Percentiles rank a stretch among this genome's conserved stretches.
phyloP scores from a whole-genome alignment of 495 filamentous ascomycete species.

The Penicillium silybi region DNA sequence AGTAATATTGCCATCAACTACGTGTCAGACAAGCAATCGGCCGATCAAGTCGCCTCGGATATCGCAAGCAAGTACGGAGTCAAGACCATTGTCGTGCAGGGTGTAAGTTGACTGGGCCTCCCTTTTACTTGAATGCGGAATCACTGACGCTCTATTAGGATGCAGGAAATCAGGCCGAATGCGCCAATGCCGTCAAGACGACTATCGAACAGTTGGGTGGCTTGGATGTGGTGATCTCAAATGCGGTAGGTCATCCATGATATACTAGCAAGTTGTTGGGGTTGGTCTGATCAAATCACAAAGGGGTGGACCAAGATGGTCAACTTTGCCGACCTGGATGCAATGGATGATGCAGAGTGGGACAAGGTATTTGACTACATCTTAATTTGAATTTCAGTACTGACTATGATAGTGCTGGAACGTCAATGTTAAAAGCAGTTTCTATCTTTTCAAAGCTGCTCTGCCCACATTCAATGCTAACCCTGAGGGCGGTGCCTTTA shows the following conservation, averaged over 20 bases:
- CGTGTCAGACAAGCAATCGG: conserved; percentile 47
- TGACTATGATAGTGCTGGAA: conserved; percentile 53
- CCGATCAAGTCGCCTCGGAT: conserved; percentile 51
- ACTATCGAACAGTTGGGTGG: conserved; percentile 59
- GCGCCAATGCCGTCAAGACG: conserved; percentile 48
- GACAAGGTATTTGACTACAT: conserved; percentile 48
- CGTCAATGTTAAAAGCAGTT: conserved; percentile 64
- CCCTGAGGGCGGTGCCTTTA: conserved; percentile 62
- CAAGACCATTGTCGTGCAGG: conserved; percentile 56
- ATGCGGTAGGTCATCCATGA: conserved; percentile 52
- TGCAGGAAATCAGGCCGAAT: conserved; percentile 52
- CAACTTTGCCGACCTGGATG: conserved; percentile 59
- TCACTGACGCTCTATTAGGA: conserved; percentile 40
- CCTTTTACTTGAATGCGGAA: not conserved
- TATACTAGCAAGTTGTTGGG: not conserved
- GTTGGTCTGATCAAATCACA: not conserved
- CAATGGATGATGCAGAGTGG: conserved; percentile 64
- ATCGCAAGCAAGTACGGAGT: conserved; percentile 49
- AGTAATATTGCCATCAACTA: conserved; percentile 72
- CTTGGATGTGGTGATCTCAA: conserved; percentile 66
- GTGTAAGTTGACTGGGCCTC: conserved; percentile 37
- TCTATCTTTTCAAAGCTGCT: conserved; percentile 60
- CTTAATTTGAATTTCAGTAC: not conserved
- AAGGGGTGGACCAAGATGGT: conserved; percentile 68
- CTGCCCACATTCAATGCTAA: conserved; percentile 65